A percentile compares a stretch with the other conserved stretches of the same genome.
Evolutionary conservation across 2,329 filamentous ascomycete species (phyloP).

Genomic region (Dendryphion nanum): DNA sequence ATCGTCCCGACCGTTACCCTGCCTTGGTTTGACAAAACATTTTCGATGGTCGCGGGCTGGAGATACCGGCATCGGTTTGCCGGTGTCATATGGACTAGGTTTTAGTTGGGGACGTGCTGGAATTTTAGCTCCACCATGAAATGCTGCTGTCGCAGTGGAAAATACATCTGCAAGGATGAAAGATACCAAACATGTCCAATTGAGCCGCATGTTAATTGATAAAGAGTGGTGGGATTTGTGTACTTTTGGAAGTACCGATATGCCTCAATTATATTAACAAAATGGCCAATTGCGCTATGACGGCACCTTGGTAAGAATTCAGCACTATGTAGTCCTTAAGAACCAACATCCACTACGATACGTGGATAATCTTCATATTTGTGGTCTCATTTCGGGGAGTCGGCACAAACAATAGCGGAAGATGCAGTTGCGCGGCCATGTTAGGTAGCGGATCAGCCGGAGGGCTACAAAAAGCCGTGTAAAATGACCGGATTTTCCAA

Average conservation of each 20-base stretch:
- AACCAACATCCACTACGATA: neutral
- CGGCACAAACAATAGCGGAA: neutral
- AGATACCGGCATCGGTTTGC: neutral
- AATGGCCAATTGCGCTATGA: neutral
- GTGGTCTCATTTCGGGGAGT: neutral
- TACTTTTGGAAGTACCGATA: neutral
- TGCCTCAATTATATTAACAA: neutral
- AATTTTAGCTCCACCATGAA: neutral
- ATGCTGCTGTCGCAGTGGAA: neutral
- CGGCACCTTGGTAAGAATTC: no score
- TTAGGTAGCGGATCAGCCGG: no score
- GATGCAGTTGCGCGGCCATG: no score
- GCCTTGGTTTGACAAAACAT: conserved; percentile 20
- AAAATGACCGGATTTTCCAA: no score
- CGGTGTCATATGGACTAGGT: neutral
- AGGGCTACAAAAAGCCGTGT: no score
- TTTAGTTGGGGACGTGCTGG: neutral
- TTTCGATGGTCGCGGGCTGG: neutral
- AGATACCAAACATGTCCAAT: neutral
- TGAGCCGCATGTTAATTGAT: neutral
- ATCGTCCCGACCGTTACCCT: conserved; percentile 48
- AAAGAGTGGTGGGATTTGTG: neutral
- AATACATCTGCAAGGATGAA: neutral
- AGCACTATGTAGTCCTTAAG: no score
- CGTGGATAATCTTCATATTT: neutral